phyloP scores from a whole-genome alignment of 2,329 filamentous ascomycete genomes.

The Coniochaeta prunicola region DNA sequence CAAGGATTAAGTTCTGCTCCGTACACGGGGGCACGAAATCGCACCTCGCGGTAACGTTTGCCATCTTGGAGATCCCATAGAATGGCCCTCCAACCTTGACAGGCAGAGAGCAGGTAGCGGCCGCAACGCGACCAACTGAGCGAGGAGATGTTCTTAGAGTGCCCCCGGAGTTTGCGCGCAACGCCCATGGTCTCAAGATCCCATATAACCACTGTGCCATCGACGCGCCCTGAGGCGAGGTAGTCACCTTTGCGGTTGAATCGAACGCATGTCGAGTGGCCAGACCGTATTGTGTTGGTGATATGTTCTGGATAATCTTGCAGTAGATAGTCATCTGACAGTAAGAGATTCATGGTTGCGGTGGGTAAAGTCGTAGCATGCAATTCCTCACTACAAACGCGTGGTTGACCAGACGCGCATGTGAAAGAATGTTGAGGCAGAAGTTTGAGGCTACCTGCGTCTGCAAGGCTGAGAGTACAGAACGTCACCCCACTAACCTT shows the following conservation, averaged over 20 bases:
- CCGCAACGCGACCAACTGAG: constrained; percentile 93
- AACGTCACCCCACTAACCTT: background rate
- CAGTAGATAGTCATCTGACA: constrained; percentile 57
- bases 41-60: constrained; percentile 71
- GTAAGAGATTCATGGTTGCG: constrained; percentile 47
- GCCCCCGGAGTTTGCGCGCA: constrained; percentile 85
- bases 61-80: constrained; percentile 80
- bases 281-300: constrained; percentile 74
- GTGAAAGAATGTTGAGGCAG: background rate
- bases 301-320: constrained; percentile 88
- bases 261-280: constrained; percentile 61
- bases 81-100: constrained; percentile 93
- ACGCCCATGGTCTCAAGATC: constrained; percentile 97
- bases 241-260: constrained; percentile 95
- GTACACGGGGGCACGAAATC: constrained; percentile 89
- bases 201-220: constrained; percentile 93
- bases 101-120: constrained; percentile 83
- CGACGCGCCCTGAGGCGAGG: constrained; percentile 85
- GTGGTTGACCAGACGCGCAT: background rate
- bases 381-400: background rate
- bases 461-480: constrained; percentile 11
- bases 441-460: background rate
- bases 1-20: constrained; percentile 91
- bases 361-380: background rate
- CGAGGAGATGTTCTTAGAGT: constrained; percentile 89